Evolutionary conservation across 371 early-diverging fungal genomes (phyloP), one percentile per base, ranked within the genome.

Genomic region (Rhizopus stolonifer): DNA sequence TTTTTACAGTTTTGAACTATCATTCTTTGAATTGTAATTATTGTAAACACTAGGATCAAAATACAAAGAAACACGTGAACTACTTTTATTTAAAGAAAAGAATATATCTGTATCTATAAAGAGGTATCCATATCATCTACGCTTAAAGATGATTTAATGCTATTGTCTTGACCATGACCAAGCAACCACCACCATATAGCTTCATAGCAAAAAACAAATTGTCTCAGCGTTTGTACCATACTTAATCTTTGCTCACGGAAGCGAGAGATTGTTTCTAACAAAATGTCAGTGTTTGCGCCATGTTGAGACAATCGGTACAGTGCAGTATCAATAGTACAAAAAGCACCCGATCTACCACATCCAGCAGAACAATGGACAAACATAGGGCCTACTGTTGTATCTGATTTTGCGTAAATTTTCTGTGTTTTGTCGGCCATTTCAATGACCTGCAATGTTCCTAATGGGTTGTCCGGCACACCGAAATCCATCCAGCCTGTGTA

Each of bases 291-390:
- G 10, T 49, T 48, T 14, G 47, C 61, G 14, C 31, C 38, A n/a
- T 11, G 38, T 10, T 60, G 46, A 9, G 33, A 43, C 25, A 74
- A 22, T 23, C 69, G 63, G 14, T 64, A 48, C 14, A 86, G 60
- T 0, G 88, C 80, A 8, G 88, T 74, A 67, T 94, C 94, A 39
- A 94, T 83, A 10, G 86, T 79, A 60, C 94, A 90, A 63, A 95
- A 95, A 0, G 94, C 90, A 2, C 98, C 99, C 0, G 99, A 93
- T 46, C 99, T 81, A 7, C 99, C 99, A 51, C 95, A 93, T 0
- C 99, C 99, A n/a, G 99, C 99, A 21, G 89, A 86, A 62, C 99
- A 98, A 60, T 99, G 99, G 0, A 98, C 91, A 32, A 96, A 66
- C 83, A 89, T 84, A 0, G 91, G 92, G 2, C 91, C 89, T 7